Base-by-base conservation (phyloP, 352 stramenopile species). In the Phytophthora agathidicida region DNA sequence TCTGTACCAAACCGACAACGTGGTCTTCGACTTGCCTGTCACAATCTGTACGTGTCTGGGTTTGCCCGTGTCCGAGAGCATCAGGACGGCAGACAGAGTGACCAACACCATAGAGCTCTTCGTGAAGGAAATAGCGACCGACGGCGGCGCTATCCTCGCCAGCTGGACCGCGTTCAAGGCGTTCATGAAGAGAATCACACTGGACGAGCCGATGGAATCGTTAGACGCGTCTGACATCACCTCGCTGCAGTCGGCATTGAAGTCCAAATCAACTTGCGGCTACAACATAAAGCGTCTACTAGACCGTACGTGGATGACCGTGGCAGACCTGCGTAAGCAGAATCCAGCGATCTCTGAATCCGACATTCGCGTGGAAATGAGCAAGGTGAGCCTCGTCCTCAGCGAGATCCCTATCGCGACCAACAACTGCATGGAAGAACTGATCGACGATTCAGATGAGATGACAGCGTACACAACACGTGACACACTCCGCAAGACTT, bases 401-500 rank as follows among this genome's bases (percentile, higher is more conserved):
- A 66, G 70, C 17, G 74, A 84, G 8, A 70, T 83, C 28, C 73
- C 77, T 5, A 65, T 51, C 0, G 56, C 68, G 9, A 72, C 63
- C 10, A 72, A 63, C 23, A 63, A 81, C 51, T 67, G 64, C 10
- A 65, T 77, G 27, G 49, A 73, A 24, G 62, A 73, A 23, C 61
- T 69, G 17, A 48, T 53, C 17, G 35, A 37, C 1, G 48, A 66
- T 6, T 63, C 46, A 5, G 32, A 54, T 7, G 27, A 49, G 3
- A 14, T 24, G 2, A 19, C 27, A 5, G 60, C 52, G 7, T 76
- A 65, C 39, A 31, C 32, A 4, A 66, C 54, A 8, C 75, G 77
- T 30, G 75, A 80, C 24, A 51, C 60, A 3, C 73, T 85, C 26
- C 63, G 72, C 28, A 82, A 77, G 65, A 72, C 56, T 13, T 42